Conservation (phyloP, 2,329 filamentous ascomycete genomes). For the Sarocladium strictum region DNA sequence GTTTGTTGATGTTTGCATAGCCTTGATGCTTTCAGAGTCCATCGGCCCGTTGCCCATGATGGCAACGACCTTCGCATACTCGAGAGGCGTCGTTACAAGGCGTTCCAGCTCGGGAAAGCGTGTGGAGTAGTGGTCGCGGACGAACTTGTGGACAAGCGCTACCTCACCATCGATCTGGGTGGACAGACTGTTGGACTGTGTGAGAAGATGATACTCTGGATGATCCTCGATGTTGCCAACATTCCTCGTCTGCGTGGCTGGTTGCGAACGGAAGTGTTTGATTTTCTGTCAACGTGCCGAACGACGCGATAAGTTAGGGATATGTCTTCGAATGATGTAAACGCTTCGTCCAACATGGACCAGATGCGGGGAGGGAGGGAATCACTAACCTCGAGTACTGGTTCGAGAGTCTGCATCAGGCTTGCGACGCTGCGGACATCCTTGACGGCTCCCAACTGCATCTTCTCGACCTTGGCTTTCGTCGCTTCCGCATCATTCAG, state of each 20-base stretch:
- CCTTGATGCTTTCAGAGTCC: slow-evolving; percentile 73
- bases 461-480: slow-evolving; percentile 76
- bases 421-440: slow-evolving; percentile 75
- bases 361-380: slow-evolving; percentile 17
- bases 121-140: slow-evolving; percentile 90
- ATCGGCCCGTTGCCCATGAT: slow-evolving; percentile 91
- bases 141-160: slow-evolving; percentile 89
- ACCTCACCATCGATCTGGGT: slow-evolving; percentile 93
- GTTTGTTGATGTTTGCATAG: slow-evolving; percentile 67
- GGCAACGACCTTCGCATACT: slow-evolving; percentile 91
- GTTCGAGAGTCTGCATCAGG: slow-evolving; percentile 75
- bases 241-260: slow-evolving; percentile 57
- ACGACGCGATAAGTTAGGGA: slow-evolving; percentile 59
- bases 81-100: slow-evolving; percentile 83
- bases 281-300: slow-evolving; percentile 61
- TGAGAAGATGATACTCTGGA: slow-evolving; percentile 83
- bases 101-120: slow-evolving; percentile 90
- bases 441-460: slow-evolving; percentile 66
- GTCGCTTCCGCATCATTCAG: slow-evolving; percentile 59
- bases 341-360: slow-evolving; percentile 32
- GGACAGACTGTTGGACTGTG: slow-evolving; percentile 82
- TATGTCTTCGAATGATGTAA: slow-evolving; percentile 60
- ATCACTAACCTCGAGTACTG: slow-evolving; percentile 71
- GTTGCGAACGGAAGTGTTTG: slow-evolving; percentile 64
- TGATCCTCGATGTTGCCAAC: slow-evolving; percentile 87